Evolutionary conservation across 106 monocot genomes (phyloP).

Genomic region (Cymbidium sinense): DNA sequence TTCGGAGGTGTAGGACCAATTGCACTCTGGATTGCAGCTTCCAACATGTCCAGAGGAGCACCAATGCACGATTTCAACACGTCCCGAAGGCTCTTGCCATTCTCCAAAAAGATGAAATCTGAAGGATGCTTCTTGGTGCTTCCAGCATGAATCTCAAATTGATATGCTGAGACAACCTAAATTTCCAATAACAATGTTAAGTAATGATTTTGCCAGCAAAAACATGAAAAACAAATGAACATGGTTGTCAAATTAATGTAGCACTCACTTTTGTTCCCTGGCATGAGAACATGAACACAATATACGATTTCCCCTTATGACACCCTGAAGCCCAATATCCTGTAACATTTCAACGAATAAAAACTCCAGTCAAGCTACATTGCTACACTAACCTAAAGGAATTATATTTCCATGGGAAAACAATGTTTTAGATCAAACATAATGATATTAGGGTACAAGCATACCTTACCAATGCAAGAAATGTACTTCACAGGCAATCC

Average conservation of each 20-base stretch:
- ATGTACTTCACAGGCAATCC: slow-evolving; percentile 69
- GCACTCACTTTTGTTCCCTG: slow-evolving; percentile 55
- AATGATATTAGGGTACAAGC: slow-evolving; percentile 4
- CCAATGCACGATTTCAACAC: slow-evolving; percentile 57
- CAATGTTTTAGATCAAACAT: background rate
- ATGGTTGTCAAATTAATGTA: background rate
- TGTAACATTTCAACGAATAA: slow-evolving; percentile 4
- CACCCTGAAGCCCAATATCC: slow-evolving; percentile 51
- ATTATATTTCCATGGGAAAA: background rate
- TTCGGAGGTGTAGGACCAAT: slow-evolving; percentile 24
- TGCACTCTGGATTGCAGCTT: slow-evolving; percentile 57
- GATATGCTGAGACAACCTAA: slow-evolving; percentile 71
- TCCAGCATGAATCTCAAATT: slow-evolving; percentile 86
- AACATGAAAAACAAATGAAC: background rate
- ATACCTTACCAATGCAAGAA: slow-evolving; percentile 47
- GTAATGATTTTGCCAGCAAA: background rate
- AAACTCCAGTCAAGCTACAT: background rate
- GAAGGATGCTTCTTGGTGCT: slow-evolving; percentile 90
- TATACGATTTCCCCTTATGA: slow-evolving; percentile 57
- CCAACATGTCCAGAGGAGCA: slow-evolving; percentile 64
- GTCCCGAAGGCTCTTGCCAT: slow-evolving; percentile 75
- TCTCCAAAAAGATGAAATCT: slow-evolving; percentile 74
- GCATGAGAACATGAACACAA: slow-evolving; percentile 79
- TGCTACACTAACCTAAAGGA: background rate
- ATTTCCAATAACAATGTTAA: slow-evolving; percentile 3